Conservation (phyloP, 108 stramenopile species). For the Cyclotella atomus region DNA sequence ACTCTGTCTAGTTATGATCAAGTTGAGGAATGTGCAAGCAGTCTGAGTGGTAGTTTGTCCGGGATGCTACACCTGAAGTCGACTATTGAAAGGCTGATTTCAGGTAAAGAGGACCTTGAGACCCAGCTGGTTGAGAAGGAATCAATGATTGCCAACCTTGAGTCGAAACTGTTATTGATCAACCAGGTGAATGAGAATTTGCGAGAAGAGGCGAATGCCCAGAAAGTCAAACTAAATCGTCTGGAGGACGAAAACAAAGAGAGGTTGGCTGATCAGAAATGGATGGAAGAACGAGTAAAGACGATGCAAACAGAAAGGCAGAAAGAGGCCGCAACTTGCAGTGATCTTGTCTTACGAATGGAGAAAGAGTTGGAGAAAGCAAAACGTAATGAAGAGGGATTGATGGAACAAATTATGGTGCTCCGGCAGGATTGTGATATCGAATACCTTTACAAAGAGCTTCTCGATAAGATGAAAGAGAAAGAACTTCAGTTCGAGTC, state of each 20-base stretch:
- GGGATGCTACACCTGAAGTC: conserved; percentile 14
- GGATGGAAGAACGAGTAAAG: neutral
- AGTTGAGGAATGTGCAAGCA: conserved; percentile 22
- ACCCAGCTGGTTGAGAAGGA: conserved; percentile 7
- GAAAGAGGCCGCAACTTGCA: neutral
- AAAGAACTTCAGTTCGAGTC: conserved; percentile 31
- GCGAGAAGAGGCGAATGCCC: neutral
- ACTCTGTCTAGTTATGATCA: conserved; percentile 25
- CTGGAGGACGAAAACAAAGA: conserved; percentile 2
- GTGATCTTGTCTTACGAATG: neutral
- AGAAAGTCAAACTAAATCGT: neutral
- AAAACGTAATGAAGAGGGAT: conserved; percentile 11
- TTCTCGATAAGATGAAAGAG: conserved; percentile 34
- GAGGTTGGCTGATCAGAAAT: neutral
- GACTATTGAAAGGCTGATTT: conserved; percentile 9
- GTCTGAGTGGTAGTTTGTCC: conserved; percentile 8
- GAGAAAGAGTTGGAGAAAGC: neutral
- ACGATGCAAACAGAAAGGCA: neutral
- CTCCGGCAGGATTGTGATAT: conserved; percentile 29
- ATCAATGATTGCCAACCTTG: conserved; percentile 20
- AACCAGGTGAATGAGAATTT: conserved; percentile 20
- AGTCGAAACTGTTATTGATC: conserved; percentile 24
- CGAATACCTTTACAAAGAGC: conserved; percentile 29
- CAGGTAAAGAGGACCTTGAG: conserved; percentile 20
- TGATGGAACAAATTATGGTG: conserved; percentile 29